A percentile compares a stretch with the other conserved stretches of the same genome.
These are phyloP conservation scores for Thraustotheca clavata DNA, from an alignment of 352 stramenopile genomes.

Conservation along the genomic window DNA sequence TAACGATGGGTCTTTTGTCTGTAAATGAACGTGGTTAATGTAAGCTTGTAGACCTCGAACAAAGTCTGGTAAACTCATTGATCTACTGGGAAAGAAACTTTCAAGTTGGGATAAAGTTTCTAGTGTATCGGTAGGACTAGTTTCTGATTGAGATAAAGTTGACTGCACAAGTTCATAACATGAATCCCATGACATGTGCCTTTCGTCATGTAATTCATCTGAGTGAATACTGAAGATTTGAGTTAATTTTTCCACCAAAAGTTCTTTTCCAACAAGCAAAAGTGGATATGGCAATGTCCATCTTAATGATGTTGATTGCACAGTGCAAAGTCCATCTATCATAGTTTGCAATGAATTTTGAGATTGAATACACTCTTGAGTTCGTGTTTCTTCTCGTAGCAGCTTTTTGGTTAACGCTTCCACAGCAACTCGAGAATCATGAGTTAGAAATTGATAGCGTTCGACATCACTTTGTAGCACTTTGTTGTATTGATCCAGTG, in stretches of 20 bases:
- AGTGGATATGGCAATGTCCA: not conserved
- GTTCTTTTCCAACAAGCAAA: conserved; percentile 2
- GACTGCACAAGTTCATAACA: conserved; percentile 21
- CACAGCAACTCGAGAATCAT: conserved; percentile 65
- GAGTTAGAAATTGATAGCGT: conserved; percentile 67
- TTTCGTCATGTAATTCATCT: not conserved
- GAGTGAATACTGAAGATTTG: conserved; percentile 15
- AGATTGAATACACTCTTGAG: conserved; percentile 49
- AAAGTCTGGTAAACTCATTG: conserved; percentile 8
- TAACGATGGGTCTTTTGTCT: not conserved
- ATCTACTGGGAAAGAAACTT: not conserved
- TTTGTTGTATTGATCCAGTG: conserved; percentile 60
- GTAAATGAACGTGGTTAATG: not conserved
- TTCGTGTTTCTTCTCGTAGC: conserved; percentile 53
- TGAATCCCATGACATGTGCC: conserved; percentile 9
- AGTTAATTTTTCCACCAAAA: conserved; percentile 1
- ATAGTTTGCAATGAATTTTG: conserved; percentile 36
- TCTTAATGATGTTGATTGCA: not conserved
- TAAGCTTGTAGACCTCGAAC: not conserved
- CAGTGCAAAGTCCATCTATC: not conserved
- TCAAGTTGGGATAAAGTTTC: conserved; percentile 7
- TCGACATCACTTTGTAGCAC: conserved; percentile 64
- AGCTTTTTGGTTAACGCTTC: conserved; percentile 73
- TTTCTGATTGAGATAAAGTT: not conserved
- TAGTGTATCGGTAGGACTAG: not conserved